A percentile compares a stretch with the other conserved stretches of the same genome.
These are phyloP conservation scores for Raffaelea albimanens DNA, from an alignment of 2,329 filamentous ascomycete species.

Conservation along the genomic window DNA sequence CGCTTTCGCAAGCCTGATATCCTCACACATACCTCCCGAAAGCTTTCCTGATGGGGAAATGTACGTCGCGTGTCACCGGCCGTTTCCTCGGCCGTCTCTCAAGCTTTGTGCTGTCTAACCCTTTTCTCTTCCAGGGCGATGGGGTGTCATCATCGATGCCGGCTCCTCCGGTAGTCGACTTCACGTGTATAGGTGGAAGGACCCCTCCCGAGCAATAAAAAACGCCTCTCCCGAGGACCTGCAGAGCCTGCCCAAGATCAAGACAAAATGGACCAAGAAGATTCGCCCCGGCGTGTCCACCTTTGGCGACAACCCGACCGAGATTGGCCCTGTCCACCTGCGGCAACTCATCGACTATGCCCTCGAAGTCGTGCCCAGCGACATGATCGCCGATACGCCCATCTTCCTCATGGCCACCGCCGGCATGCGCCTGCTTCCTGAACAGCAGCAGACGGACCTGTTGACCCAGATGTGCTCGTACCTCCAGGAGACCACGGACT, in stretches of 20 bases:
- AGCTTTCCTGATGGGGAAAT: neutral
- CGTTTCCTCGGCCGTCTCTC: neutral
- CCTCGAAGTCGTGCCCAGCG: slow-evolving; percentile 62
- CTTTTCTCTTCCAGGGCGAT: slow-evolving; percentile 42
- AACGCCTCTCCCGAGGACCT: slow-evolving; percentile 51
- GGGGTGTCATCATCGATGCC: slow-evolving; percentile 94
- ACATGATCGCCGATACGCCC: slow-evolving; percentile 74
- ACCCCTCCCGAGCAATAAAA: slow-evolving; percentile 57
- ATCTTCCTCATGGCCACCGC: slow-evolving; percentile 94
- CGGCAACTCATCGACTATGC: slow-evolving; percentile 74
- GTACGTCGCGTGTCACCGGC: neutral
- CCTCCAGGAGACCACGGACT: slow-evolving; percentile 64
- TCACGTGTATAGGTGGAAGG: slow-evolving; percentile 90
- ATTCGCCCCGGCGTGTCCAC: slow-evolving; percentile 88
- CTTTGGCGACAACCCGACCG: slow-evolving; percentile 67
- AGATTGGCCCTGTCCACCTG: slow-evolving; percentile 75
- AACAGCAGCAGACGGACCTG: slow-evolving; percentile 61
- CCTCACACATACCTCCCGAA: neutral
- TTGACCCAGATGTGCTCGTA: slow-evolving; percentile 76
- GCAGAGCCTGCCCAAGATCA: slow-evolving; percentile 64
- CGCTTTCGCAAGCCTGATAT: neutral
- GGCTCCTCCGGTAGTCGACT: slow-evolving; percentile 94
- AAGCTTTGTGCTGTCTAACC: neutral
- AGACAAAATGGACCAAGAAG: slow-evolving; percentile 87
- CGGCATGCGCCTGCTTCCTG: slow-evolving; percentile 79